Evolutionary conservation across 2,329 filamentous ascomycete genomes (phyloP), one percentile per base, ranked within the genome.

Genomic region (Diaporthe destruens): DNA sequence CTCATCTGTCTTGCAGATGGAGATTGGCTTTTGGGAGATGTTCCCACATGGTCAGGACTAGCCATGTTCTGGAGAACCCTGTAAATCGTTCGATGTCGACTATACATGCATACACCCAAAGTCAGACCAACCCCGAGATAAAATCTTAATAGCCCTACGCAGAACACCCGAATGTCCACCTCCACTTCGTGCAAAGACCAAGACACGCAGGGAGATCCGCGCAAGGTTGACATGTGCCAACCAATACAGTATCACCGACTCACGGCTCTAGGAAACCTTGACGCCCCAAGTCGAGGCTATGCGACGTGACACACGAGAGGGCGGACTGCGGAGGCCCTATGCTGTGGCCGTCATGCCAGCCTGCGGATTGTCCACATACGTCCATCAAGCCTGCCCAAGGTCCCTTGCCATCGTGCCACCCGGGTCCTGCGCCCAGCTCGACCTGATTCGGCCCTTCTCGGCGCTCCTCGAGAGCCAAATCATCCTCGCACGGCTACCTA

Each of bases 21-120:
- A 94, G 81, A 90, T 89, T 75, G 89, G 87, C 1, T 94, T 94
- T 79, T 94, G 92, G 92, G 88, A 92, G 71, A 93, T 94, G 90
- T 81, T 78, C 72, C 75, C 73, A 25, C 75, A 68, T 2, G 53
- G 69, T 29, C 47, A 53, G 32, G 36, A 25, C 14, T 66, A 66
- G 61, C 12, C 32, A 23, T 18, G 18, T 20, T 7, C 8, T 1
- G 32, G 32, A n/a, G 5, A 18, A 53, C 34, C 29, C n/a, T 53
- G 61, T 66, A 53, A 18, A 66, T 53, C 32, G 61, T 36, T 53
- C 47, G 47, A 53, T 29, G 47, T 51, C 61, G 39, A 34, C 47
- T 39, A 65, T 53, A 65, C 47, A 51, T 20, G 12, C 11, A 66
- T 53, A 53, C 47, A 53, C 14, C 8, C 32, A 39, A 36, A 39